These are phyloP conservation scores for Astrothelium subdiscretum DNA, from an alignment of 495 filamentous ascomycete species.

Conservation along the genomic window DNA sequence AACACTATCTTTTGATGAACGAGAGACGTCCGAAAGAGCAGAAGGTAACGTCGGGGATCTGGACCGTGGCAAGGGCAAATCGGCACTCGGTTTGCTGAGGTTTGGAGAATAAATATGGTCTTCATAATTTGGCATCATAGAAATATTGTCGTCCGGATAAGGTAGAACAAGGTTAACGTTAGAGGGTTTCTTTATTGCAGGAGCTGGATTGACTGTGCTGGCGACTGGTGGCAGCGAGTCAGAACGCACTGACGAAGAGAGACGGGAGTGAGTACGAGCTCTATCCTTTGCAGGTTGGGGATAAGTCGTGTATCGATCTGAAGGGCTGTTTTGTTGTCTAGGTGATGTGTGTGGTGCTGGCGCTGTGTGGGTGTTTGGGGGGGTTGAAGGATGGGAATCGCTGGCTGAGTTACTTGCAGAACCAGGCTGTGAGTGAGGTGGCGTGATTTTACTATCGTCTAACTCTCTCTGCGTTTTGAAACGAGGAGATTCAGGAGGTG, in stretches of 20 bases:
- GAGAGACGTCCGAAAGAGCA: background rate
- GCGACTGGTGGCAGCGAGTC: background rate
- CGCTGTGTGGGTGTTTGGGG: background rate
- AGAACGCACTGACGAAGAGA: constrained; percentile 9
- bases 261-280: constrained; percentile 12
- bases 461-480: background rate
- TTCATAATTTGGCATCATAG: background rate
- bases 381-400: background rate
- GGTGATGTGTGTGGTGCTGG: background rate
- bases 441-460: background rate
- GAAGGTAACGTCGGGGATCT: background rate
- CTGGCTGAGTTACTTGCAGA: background rate
- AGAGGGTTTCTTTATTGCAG: background rate
- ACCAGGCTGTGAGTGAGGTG: constrained; percentile 4
- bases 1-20: background rate
- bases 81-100: background rate
- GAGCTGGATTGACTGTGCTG: background rate
- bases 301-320: background rate
- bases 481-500: background rate
- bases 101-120: background rate
- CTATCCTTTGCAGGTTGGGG: background rate
- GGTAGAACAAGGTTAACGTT: background rate
- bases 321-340: background rate
- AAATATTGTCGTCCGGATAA: background rate
- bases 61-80: background rate